These are phyloP conservation scores for Suillus ampliporus DNA, from an alignment of 768 basidiomycete genomes.

Conservation along the genomic window DNA sequence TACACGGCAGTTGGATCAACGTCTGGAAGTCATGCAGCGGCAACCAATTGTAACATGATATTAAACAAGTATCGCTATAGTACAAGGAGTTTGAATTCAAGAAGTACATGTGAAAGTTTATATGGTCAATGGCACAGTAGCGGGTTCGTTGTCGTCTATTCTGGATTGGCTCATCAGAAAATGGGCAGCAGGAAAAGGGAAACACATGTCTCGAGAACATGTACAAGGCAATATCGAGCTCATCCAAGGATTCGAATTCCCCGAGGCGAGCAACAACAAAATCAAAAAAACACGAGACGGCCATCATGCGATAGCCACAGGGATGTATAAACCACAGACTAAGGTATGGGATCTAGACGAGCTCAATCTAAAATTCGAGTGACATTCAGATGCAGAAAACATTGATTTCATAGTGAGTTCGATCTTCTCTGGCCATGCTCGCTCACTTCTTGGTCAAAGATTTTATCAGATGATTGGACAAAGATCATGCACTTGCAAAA, in stretches of 20 bases:
- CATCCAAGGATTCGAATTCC: constrained; percentile 96
- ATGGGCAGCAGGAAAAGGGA: constrained; percentile 65
- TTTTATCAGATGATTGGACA: constrained; percentile 98
- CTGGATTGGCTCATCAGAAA: constrained; percentile 92
- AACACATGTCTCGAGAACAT: constrained; percentile 71
- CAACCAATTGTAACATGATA: not conserved
- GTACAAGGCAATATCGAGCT: constrained; percentile 88
- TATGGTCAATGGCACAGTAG: constrained; percentile 92
- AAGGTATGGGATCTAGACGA: constrained; percentile 95
- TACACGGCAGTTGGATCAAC: too few species aligned
- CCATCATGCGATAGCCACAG: constrained; percentile 91
- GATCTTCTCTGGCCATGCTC: constrained; percentile 4
- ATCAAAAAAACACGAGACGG: constrained; percentile 93
- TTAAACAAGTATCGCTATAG: not conserved
- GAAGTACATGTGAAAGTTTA: constrained; percentile 72
- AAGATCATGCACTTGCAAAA: constrained; percentile 97
- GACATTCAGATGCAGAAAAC: constrained; percentile 96
- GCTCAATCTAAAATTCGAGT: constrained; percentile 91
- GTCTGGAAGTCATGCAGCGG: not conserved
- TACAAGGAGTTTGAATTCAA: not conserved
- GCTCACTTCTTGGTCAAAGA: constrained; percentile 41
- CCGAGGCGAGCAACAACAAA: constrained; percentile 92
- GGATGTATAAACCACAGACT: constrained; percentile 97
- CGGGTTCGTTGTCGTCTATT: constrained; percentile 88
- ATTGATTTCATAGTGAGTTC: constrained; percentile 91